phyloP scores from a whole-genome alignment of 768 basidiomycete species.

The Mycena epipterygia region DNA sequence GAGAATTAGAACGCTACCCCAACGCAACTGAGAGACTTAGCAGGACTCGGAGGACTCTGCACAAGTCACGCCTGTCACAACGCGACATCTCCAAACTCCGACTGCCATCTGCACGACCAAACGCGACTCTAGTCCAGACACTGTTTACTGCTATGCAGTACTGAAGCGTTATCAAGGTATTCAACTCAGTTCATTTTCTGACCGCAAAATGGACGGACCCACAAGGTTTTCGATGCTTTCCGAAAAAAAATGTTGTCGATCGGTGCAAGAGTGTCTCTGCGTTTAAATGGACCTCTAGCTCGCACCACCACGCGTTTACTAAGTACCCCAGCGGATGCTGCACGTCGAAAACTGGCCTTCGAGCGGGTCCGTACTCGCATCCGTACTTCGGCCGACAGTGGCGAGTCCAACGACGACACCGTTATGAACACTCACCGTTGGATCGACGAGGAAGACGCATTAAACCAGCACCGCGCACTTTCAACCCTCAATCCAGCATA shows the following conservation, averaged over 20 bases:
- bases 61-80: too few relatives aligned
- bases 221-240: too few relatives aligned
- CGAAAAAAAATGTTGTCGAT: not conserved
- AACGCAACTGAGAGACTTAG: too few relatives aligned
- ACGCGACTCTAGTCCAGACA: too few relatives aligned
- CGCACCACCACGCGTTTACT: not conserved
- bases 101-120: too few relatives aligned
- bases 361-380: conserved; percentile 16
- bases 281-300: not conserved
- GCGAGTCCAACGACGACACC: not conserved
- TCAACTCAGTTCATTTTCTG: not conserved
- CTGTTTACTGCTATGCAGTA: too few relatives aligned
- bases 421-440: not conserved
- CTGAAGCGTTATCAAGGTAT: not conserved
- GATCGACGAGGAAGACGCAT: not conserved
- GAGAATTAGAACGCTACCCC: too few relatives aligned
- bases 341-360: not conserved
- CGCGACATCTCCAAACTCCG: too few relatives aligned
- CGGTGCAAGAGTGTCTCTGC: not conserved
- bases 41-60: too few relatives aligned
- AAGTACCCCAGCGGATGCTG: not conserved
- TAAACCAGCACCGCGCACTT: not conserved
- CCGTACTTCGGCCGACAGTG: not conserved
- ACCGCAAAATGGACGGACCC: too few relatives aligned
- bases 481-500: conserved; percentile 16